Base-by-base conservation (phyloP, 495 filamentous ascomycete species). In the Trichoderma asperelloides region DNA sequence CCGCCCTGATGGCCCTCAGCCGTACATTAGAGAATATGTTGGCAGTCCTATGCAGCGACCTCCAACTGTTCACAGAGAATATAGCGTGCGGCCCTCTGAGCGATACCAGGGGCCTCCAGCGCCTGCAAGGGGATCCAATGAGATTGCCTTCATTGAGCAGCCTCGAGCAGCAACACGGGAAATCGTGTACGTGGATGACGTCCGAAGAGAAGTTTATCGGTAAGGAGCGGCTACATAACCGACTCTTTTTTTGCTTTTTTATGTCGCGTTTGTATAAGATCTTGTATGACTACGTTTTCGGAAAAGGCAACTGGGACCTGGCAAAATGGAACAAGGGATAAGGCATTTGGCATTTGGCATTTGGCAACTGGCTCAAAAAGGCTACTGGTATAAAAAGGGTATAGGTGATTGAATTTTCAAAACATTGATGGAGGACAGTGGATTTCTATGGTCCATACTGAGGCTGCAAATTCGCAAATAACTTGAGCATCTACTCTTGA, bases 131-230 rank as follows among this genome's bases (percentile, higher is more conserved):
- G 79, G 78, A 41, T 28, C 55, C 16, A 80, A 78, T 15, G 80
- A 85, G 60, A 72, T 81, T 63, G 72, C 78, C n/a, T 83, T 77
- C 62, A 71, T 82, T 66, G 82, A 84, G 41, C 72, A 74, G 13
- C 74, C 77, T 13, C 74, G 74, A 37, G 74, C 74, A 65, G 73
- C 72, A 30, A 67, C 72, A 23, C 77, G 75, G 25, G 76, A 78
- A 25, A 33, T 65, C 18, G 70, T 80, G 7, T 80, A 79, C 65
- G 64, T 72, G 7, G 75, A 78, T 45, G 75, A 74, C 68, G 69
- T 69, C 66, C 68, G 74, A 63, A 76, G 77, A 45, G 77, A 75
- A 57, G 66, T 73, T 33, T 79, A 78, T 67, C 73, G 76, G 64
- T 78, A 66, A 47, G 27, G 27, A 27, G 12, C 13, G 55, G 27